A percentile compares a stretch with the other conserved stretches of the same genome.
Evolutionary conservation across 1,284 basidiomycete genomes (phyloP).

Genomic region (Baeospora myosura): DNA sequence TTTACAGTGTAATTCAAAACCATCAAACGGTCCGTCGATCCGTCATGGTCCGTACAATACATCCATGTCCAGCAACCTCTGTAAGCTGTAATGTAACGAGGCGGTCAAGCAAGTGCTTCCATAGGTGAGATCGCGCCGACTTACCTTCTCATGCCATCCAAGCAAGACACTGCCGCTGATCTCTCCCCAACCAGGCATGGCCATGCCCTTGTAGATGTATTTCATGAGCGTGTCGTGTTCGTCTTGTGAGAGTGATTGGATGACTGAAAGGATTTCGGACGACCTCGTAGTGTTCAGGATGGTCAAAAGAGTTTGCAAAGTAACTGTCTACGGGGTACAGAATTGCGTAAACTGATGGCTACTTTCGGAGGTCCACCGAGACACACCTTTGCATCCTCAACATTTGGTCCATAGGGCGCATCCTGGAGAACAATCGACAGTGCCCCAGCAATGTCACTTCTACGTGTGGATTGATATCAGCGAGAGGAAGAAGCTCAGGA

Average conservation of each 20-base stretch:
- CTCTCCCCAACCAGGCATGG: slow-evolving; percentile 74
- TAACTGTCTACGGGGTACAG: slow-evolving; percentile 49
- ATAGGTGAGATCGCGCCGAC: slow-evolving; percentile 14
- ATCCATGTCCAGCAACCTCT: slow-evolving; percentile 91
- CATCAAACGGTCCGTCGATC: slow-evolving; percentile 77
- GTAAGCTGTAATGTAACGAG: slow-evolving; percentile 59
- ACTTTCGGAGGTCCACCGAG: not conserved
- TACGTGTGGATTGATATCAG: too few relatives aligned
- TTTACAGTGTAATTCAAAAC: too few relatives aligned
- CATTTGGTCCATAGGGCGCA: slow-evolving; percentile 78
- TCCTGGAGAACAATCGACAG: slow-evolving; percentile 65
- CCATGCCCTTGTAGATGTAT: slow-evolving; percentile 97
- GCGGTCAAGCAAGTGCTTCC: slow-evolving; percentile 4
- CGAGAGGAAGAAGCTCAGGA: slow-evolving; percentile 1
- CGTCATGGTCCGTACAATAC: slow-evolving; percentile 96
- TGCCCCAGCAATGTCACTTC: slow-evolving; percentile 70
- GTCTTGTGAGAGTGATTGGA: slow-evolving; percentile 71
- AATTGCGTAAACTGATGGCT: not conserved
- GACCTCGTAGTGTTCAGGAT: slow-evolving; percentile 94
- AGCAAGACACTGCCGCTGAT: slow-evolving; percentile 85
- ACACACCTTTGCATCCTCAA: slow-evolving; percentile 84
- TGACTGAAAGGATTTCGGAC: slow-evolving; percentile 74
- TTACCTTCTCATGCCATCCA: slow-evolving; percentile 93
- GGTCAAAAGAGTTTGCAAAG: slow-evolving; percentile 79
- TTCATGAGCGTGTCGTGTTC: slow-evolving; percentile 95